Evolutionary conservation across 2,329 filamentous ascomycete species (phyloP), one percentile per base, ranked within the genome.

Genomic region (Hirsutella thompsonii): DNA sequence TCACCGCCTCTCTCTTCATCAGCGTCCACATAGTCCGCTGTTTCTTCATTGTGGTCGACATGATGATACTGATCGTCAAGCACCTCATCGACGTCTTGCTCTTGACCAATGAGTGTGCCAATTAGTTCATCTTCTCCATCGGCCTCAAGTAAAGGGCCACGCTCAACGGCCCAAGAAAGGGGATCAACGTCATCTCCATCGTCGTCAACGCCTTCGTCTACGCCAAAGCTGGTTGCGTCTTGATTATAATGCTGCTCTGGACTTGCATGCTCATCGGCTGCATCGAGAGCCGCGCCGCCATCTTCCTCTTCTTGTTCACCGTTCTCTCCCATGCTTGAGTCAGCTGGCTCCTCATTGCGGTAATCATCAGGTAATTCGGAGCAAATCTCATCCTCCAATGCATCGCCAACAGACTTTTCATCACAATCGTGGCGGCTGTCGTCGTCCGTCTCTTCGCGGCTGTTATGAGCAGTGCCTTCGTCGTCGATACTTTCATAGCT

Each of bases 361-460:
- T 26, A 26, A 11, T 6, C 23, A 26, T 26, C 23, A 11, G 23
- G 23, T 26, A 6, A 6, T 26, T 16, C 32, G 14, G n/a, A 14
- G 32, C 18, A n/a, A 16, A 9, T 16, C 13, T 34, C 32, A 18
- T 34, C 32, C 9, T 16, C 3, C 14, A 16, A 18, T 9, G 14
- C 32, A 3, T 16, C 14, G 32, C 9, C 16, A 19, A 2, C n/a
- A 11, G 34, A 16, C 20, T 36, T 5, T 16, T 19, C 34, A 16
- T 37, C 36, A 10, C 16, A 40, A 5, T 37, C 33, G 10, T 26
- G 34, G 16, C 4, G 35, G 4, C n/a, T 53, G 11, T 41, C 42
- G 20, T 39, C 45, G 34, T 39, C 35, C 20, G 23, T 16, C 35
- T 39, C 39, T 28, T 38, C 30, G 13, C 41, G 39, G 13, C 20